A percentile compares a stretch with the other conserved stretches of the same genome.
phyloP scores from a whole-genome alignment of 1,284 basidiomycete genomes.

The Blastosporella zonata region DNA sequence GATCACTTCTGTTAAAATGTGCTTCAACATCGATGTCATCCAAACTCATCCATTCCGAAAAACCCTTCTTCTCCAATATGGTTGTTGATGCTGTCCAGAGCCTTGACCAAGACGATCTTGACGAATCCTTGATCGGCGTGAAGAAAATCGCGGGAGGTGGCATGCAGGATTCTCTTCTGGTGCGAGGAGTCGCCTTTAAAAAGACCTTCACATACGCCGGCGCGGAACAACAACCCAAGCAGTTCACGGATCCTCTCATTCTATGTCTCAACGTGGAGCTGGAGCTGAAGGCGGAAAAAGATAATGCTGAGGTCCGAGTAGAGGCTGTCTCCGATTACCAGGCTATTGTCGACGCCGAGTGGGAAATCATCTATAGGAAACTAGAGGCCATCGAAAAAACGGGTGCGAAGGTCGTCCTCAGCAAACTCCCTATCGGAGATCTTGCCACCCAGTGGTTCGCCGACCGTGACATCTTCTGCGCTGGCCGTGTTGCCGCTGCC shows the following conservation, averaged over 20 bases:
- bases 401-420: slow-evolving; percentile 96
- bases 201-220: slow-evolving; percentile 99
- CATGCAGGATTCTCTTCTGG: slow-evolving; percentile 92
- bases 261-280: slow-evolving; percentile 97
- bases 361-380: slow-evolving; percentile 99
- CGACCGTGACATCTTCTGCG: slow-evolving; percentile 98
- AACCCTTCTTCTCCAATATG: slow-evolving; percentile 99
- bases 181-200: slow-evolving; percentile 95
- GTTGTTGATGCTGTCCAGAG: slow-evolving; percentile 95
- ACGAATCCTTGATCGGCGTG: slow-evolving; percentile 96
- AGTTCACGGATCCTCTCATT: slow-evolving; percentile 86
- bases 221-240: slow-evolving; percentile 98
- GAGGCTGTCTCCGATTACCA: slow-evolving; percentile 98
- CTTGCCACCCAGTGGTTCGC: slow-evolving; percentile 99
- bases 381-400: slow-evolving; percentile 95
- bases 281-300: slow-evolving; percentile 99
- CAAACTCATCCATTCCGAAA: slow-evolving; percentile 98
- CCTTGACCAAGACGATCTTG: slow-evolving; percentile 90
- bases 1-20: slow-evolving; percentile 91
- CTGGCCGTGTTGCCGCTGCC: slow-evolving; percentile 88
- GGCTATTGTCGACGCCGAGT: slow-evolving; percentile 98
- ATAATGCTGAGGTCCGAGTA: slow-evolving; percentile 98
- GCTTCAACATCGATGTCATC: slow-evolving; percentile 99
- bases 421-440: slow-evolving; percentile 98
- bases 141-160: slow-evolving; percentile 99